These are phyloP conservation scores for Amorphotheca resinae DNA, from an alignment of 495 filamentous ascomycete genomes.

Conservation along the genomic window DNA sequence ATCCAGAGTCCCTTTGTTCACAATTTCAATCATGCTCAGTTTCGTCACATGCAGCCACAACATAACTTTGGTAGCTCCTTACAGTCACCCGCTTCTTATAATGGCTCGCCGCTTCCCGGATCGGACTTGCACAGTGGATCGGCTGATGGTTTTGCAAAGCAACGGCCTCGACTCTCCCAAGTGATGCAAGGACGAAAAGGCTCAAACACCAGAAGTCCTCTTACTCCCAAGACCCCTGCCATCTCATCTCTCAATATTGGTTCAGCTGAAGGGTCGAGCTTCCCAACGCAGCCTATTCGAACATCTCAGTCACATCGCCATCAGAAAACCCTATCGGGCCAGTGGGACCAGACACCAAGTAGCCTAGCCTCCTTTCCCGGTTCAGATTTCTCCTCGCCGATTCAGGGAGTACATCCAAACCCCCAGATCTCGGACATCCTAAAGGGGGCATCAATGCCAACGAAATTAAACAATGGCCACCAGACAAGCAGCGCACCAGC, in stretches of 20 bases:
- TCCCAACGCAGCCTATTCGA: slow-evolving; percentile 63
- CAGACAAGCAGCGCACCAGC: slow-evolving; percentile 33
- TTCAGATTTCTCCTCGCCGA: slow-evolving; percentile 66
- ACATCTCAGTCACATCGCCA: slow-evolving; percentile 47
- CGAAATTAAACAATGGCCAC: slow-evolving; percentile 34
- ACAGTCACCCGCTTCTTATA: slow-evolving; percentile 38
- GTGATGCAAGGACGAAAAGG: slow-evolving; percentile 51
- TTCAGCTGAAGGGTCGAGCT: slow-evolving; percentile 25
- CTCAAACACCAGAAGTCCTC: slow-evolving; percentile 59
- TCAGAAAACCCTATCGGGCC: slow-evolving; percentile 66
- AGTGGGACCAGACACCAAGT: slow-evolving; percentile 65
- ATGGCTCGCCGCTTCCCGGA: slow-evolving; percentile 37
- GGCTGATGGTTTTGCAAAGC: slow-evolving; percentile 33
- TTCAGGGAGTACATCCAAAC: slow-evolving; percentile 28
- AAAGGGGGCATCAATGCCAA: slow-evolving; percentile 41
- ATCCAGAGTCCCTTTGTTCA: slow-evolving; percentile 79
- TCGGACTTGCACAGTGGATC: slow-evolving; percentile 31
- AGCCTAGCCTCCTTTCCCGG: slow-evolving; percentile 70
- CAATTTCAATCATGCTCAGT: slow-evolving; percentile 62
- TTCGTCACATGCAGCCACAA: slow-evolving; percentile 48
- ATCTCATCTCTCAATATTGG: slow-evolving; percentile 20
- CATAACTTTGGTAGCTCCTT: slow-evolving; percentile 38
- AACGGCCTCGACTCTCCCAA: slow-evolving; percentile 45
- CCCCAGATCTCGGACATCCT: slow-evolving; percentile 38
- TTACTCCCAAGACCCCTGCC: slow-evolving; percentile 59